These are phyloP conservation scores for Botrytis aclada DNA, from an alignment of 2,329 filamentous ascomycete species.

Conservation along the genomic window DNA sequence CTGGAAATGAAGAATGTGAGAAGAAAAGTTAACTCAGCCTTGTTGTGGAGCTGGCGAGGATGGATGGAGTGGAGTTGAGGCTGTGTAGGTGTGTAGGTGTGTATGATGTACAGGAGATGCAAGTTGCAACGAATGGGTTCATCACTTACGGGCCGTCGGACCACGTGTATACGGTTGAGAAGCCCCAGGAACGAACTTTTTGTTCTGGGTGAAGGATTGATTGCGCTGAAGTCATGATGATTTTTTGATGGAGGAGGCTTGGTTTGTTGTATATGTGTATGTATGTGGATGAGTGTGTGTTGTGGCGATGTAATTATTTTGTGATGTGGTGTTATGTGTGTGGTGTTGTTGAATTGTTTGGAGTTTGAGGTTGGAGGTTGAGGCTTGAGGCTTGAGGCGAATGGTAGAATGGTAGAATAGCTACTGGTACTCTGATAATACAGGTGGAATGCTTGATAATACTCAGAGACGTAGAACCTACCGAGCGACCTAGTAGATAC, in stretches of 20 bases:
- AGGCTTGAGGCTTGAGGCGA: background rate
- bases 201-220: constrained; percentile 51
- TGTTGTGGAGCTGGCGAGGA: background rate
- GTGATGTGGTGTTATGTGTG: background rate
- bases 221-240: constrained; percentile 28
- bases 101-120: background rate
- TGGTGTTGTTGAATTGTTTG: background rate
- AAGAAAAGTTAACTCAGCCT: constrained; percentile 16
- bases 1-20: constrained; percentile 40
- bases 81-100: background rate
- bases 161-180: constrained; percentile 68
- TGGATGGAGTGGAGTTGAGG: background rate
- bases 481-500: background rate
- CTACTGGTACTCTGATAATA: too few species aligned
- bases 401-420: too few species aligned
- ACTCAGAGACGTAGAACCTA: too few species aligned
- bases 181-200: constrained; percentile 67
- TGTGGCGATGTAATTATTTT: background rate
- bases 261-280: background rate
- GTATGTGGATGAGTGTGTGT: background rate
- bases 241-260: background rate
- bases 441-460: too few species aligned
- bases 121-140: background rate
- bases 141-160: constrained; percentile 62
- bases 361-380: background rate